Evolutionary conservation across 352 stramenopile species (phyloP), one percentile per base, ranked within the genome.

Genomic region (Pythium volutum): DNA sequence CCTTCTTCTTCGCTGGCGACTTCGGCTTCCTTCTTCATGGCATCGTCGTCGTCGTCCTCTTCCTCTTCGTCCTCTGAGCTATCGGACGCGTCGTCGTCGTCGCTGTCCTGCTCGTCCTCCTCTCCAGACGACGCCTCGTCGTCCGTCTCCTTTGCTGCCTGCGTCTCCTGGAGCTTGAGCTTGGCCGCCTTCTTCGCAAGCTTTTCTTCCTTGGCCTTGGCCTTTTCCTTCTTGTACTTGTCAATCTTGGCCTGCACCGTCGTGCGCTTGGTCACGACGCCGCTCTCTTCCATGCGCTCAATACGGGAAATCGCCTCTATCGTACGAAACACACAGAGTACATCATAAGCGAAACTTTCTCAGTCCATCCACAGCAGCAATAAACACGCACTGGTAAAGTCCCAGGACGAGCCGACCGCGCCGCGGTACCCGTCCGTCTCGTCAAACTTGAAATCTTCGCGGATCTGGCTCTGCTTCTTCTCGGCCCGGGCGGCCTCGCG

Each of bases 161-260:
- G n/a, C 48, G 77, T 36, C 66, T 68, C 56, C 18, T 74, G 59
- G 38, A 76, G 57, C 60, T 84, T 79, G 7, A 78, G 60, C 58
- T 85, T 79, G 5, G 67, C 50, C 6, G 57, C 57, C 47, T 85
- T 90, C 67, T 86, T 87, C 2, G 71, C 69, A 12, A 67, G 58
- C 62, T 88, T 89, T 14, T 69, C 71, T 33, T 76, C 52, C 55
- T 91, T 93, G 53, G 69, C 79, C 9, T 59, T 70, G 23, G 75
- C 69, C 57, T 88, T 93, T 61, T 95, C 85, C 60, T 91, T 75
- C 25, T 84, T 80, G 27, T 77, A 70, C 62, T 91, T 90, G 31
- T 93, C 82, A 47, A 95, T 96, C 69, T 96, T 93, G 38, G 81
- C 66, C 70, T 95, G 84, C 39, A 94, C 90, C 0, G 84, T 87